A percentile compares a stretch with the other conserved stretches of the same genome.
Evolutionary conservation across 192 early-diverging fungal genomes (phyloP).

Genomic region (Pilaira anomala): DNA sequence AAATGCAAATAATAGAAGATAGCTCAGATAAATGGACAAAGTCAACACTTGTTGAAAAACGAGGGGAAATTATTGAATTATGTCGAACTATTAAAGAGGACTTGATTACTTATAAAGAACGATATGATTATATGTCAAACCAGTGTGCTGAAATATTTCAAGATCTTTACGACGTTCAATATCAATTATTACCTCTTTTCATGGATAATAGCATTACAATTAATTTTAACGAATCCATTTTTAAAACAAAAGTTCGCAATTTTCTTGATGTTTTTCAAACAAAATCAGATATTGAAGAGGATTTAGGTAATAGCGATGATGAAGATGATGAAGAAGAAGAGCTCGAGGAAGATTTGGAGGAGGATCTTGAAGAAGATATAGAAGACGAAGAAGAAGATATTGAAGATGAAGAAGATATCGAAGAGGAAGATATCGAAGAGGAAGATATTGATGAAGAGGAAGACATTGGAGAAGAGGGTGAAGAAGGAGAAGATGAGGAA

Average conservation of each 20-base stretch:
- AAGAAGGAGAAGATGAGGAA: neutral
- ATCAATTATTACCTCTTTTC: neutral
- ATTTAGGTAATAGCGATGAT: conserved; percentile 1
- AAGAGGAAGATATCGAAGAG: neutral
- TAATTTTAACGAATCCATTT: neutral
- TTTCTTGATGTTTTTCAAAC: conserved; percentile 1
- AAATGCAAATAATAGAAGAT: conserved; percentile 14
- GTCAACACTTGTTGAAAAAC: neutral
- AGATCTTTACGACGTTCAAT: neutral
- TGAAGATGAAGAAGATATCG: neutral
- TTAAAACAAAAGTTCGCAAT: conserved; percentile 10
- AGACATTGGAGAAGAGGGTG: neutral
- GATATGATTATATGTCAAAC: conserved; percentile 2
- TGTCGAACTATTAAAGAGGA: conserved; percentile 12
- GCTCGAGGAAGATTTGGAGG: neutral
- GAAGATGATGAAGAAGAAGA: conserved; percentile 10
- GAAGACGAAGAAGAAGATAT: neutral
- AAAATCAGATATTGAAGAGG: neutral
- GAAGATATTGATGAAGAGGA: neutral
- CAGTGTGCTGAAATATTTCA: neutral
- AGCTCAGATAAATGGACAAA: neutral
- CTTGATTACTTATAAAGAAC: conserved; percentile 2
- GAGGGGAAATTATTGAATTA: neutral
- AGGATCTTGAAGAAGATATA: neutral
- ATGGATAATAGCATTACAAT: neutral